Percentiles rank a stretch among this genome's conserved stretches.
Conservation (phyloP, 2,329 filamentous ascomycete genomes). For the Aspergillus arachidicola region DNA sequence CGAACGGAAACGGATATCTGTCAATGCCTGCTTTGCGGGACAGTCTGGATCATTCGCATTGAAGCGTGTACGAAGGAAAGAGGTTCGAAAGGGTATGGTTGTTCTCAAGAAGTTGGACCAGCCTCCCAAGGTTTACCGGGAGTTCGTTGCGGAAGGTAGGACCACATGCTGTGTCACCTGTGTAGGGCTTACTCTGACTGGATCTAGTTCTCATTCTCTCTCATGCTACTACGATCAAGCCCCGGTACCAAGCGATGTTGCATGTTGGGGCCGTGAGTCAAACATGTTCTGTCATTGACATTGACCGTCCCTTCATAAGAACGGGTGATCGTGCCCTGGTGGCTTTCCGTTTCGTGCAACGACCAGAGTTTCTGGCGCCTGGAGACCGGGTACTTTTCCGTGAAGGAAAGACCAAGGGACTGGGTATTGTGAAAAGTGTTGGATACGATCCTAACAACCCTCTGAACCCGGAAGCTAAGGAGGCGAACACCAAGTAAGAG, state of each 20-base stretch:
- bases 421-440: conserved; percentile 90
- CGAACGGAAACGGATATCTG: conserved; percentile 87
- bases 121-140: conserved; percentile 71
- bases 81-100: conserved; percentile 97
- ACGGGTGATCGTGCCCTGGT: conserved; percentile 93
- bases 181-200: conserved; percentile 2
- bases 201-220: conserved; percentile 80
- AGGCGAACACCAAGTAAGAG: conserved; percentile 19
- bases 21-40: conserved; percentile 84
- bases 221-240: conserved; percentile 95
- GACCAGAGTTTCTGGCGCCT: conserved; percentile 86
- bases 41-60: conserved; percentile 92
- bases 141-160: conserved; percentile 77
- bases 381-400: conserved; percentile 91
- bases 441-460: conserved; percentile 76
- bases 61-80: conserved; percentile 82
- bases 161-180: background rate
- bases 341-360: conserved; percentile 90
- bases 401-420: conserved; percentile 90
- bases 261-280: conserved; percentile 94
- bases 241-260: conserved; percentile 96
- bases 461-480: conserved; percentile 43
- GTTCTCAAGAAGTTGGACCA: conserved; percentile 82
- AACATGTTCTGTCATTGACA: conserved; percentile 95
- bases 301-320: conserved; percentile 92